Base-by-base conservation (phyloP, 2,329 filamentous ascomycete species). In the Taxawa tesnikishii region DNA sequence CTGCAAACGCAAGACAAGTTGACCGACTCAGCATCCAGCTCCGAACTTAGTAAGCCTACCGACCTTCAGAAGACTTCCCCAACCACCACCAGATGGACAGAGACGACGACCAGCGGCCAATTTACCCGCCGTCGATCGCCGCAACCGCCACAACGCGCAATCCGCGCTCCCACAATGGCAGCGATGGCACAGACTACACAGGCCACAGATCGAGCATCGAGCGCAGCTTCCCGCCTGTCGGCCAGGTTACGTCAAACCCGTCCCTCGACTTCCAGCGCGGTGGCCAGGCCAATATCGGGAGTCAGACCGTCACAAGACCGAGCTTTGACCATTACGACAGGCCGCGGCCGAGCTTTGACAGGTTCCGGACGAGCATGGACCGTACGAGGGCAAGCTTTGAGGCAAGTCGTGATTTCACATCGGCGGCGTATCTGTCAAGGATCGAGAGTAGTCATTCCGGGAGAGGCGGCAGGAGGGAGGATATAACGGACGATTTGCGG, bases 111-210 rank as follows among this genome's bases (percentile, higher is more conserved):
- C 71, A 83, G 54, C 75, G 85, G 43, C 87, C 87, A 18, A 93
- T 96, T 48, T 96, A 96, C 58, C 83, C 88, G 30, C 85, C 88
- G 10, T 93, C 87, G 32, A 76, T 88, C 46, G 80, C 83, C 29
- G 68, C 73, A 9, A 88, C 83, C 11, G 70, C 74, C 28, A 75
- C 74, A 27, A 88, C 81, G 18, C 79, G 90, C 52, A 88, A 85
- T 43, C 78, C 79, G 31, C 68, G 74, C 44, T 90, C 83, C 47
- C 83, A 93, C 51, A 92, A 88, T 46, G 84, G 85, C 38, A 94
- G 87, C 59, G 87, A 94, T 56, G 88, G 84, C 39, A 94, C 90
- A 30, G 87, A 92, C 47, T 92, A 85, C 55, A 92, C 84, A 14
- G 64, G 56, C 29, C 59, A 61, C 29, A 53, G 55, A 23, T 62